Evolutionary conservation across 495 filamentous ascomycete genomes (phyloP), one percentile per base, ranked within the genome.

Genomic region (Glonium stellatum): DNA sequence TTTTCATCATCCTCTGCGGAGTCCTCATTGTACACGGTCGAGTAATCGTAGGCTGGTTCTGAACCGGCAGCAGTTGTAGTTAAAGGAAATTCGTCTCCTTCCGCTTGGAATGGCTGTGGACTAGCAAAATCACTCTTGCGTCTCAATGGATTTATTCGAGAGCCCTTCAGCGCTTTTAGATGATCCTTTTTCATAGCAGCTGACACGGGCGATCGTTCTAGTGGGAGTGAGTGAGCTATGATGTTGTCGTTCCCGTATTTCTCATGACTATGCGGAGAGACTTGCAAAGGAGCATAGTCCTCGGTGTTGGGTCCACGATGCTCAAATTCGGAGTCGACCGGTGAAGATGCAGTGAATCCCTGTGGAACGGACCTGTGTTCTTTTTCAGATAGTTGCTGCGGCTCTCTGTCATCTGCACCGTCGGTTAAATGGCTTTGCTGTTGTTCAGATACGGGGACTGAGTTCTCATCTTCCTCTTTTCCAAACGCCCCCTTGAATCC

Each of bases 11-110:
- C 77, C 39, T 90, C 83, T 15, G 75, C 73, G 64, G 78, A 82
- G 21, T 87, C 78, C 55, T 83, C 77, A 54, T 88, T 84, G 67
- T 82, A 88, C 10, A 90, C 86, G 9, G 78, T 60, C 0, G 87
- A 86, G 70, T 96, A 96, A 41, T 87, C 79, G 31, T 66, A 62
- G 13, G 78, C 74, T 35, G 72, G 65, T 39, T 73, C 71, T n/a
- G 72, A 60, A 15, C 58, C 58, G 11, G 50, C 52, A 15, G 31
- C 36, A 13, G 44, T 22, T 4, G 21, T 36, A 11, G 62, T 57
- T 10, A 78, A 54, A 8, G 76, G 76, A 46, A 75, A 76, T 50
- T 76, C 70, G 46, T 79, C 77, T 21, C 77, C 77, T 50, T 77
- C 75, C 5, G 55, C 56, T 11, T 62, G 66, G 57, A 76, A 71